Evolutionary conservation across 495 filamentous ascomycete genomes (phyloP).

Genomic region (Penicillium taxi): DNA sequence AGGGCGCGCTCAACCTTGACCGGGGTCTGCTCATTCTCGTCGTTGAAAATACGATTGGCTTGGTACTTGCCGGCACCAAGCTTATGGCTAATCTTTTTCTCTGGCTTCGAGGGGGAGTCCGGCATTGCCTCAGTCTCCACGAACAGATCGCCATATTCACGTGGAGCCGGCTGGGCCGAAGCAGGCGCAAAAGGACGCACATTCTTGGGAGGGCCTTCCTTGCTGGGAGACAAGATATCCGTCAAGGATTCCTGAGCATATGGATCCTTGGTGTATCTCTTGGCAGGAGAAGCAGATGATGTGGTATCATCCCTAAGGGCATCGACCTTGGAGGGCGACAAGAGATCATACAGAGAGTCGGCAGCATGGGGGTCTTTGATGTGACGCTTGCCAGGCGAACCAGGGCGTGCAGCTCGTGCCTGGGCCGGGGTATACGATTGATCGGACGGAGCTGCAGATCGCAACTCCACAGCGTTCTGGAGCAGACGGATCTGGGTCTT

Average conservation of each 20-base stretch:
- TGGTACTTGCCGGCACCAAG: slow-evolving; percentile 51
- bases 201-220: slow-evolving; percentile 12
- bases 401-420: slow-evolving; percentile 38
- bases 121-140: slow-evolving; percentile 39
- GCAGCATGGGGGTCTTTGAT: slow-evolving; percentile 68
- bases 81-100: slow-evolving; percentile 38
- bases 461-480: slow-evolving; percentile 28
- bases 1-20: slow-evolving; percentile 23
- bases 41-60: slow-evolving; percentile 58
- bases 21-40: slow-evolving; percentile 36
- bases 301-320: slow-evolving; percentile 6
- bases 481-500: slow-evolving; percentile 77
- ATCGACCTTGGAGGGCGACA: slow-evolving; percentile 29
- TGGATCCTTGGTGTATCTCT: slow-evolving; percentile 19
- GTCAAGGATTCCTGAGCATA: slow-evolving; percentile 19
- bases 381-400: slow-evolving; percentile 40
- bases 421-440: slow-evolving; percentile 8
- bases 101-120: slow-evolving; percentile 43
- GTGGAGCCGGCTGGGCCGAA: slow-evolving; percentile 55
- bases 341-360: slow-evolving; percentile 43
- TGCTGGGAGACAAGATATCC: slow-evolving; percentile 20
- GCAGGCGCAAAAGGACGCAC: slow-evolving; percentile 30
- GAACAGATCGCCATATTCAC: slow-evolving; percentile 59
- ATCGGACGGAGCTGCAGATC: slow-evolving; percentile 9
- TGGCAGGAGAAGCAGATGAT: slow-evolving; percentile 10